phyloP scores from a whole-genome alignment of 2,329 filamentous ascomycete species.

The Nemania bipapillata region DNA sequence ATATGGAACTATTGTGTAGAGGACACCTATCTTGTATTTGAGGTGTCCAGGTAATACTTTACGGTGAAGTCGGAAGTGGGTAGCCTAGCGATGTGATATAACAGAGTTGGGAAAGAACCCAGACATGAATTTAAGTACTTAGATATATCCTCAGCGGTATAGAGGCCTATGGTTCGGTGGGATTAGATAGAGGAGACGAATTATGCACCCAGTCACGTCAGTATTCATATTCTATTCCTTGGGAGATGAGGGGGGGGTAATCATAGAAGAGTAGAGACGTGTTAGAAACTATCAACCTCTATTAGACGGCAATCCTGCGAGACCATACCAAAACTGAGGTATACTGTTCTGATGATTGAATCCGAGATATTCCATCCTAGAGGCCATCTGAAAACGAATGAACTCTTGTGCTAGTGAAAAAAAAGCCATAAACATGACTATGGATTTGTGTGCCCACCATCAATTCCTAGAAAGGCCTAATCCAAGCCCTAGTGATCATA shows the following conservation, averaged over 20 bases:
- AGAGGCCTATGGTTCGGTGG: too few relatives aligned
- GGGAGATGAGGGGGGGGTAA: background rate
- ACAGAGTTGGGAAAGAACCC: background rate
- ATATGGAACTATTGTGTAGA: too few relatives aligned
- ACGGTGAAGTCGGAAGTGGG: background rate
- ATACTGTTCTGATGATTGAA: background rate
- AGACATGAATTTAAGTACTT: background rate
- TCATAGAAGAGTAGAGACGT: background rate
- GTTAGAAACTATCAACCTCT: background rate
- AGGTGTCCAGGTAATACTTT: background rate
- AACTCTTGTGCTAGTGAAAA: background rate
- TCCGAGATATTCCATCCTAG: background rate
- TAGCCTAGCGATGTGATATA: background rate
- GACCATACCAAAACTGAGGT: conserved; percentile 1
- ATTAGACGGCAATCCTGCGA: background rate
- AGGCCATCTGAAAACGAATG: background rate
- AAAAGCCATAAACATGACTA: background rate
- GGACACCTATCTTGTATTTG: background rate
- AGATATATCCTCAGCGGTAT: too few relatives aligned
- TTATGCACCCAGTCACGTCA: too few relatives aligned
- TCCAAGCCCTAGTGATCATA: background rate
- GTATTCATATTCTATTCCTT: too few relatives aligned
- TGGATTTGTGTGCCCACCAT: background rate
- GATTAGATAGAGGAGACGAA: too few relatives aligned
- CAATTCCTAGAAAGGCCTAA: background rate